Evolutionary conservation across 805 yeast genomes (phyloP).

Genomic region (Limtongia smithiae): DNA sequence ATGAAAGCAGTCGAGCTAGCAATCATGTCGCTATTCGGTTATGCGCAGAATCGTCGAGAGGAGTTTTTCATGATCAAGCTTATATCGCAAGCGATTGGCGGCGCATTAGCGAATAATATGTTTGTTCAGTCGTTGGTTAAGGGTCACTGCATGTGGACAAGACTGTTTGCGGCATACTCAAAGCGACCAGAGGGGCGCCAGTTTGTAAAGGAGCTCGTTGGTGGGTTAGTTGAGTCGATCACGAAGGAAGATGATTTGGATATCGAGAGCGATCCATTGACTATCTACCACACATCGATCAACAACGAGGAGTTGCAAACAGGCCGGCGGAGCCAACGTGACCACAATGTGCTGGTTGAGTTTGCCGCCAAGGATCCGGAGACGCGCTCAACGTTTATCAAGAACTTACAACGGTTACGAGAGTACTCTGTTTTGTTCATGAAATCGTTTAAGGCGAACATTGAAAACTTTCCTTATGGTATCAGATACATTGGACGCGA

Average conservation of each 20-base stretch:
- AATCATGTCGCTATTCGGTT: conserved; percentile 38
- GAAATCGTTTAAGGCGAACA: conserved; percentile 46
- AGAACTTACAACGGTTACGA: conserved; percentile 69
- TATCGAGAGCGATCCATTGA: conserved; percentile 77
- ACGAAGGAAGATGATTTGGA: conserved; percentile 44
- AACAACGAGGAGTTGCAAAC: conserved; percentile 37
- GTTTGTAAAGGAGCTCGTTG: conserved; percentile 38
- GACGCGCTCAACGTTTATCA: conserved; percentile 67
- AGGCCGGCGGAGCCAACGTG: conserved; percentile 39
- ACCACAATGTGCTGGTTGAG: conserved; percentile 49
- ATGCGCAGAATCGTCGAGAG: conserved; percentile 55
- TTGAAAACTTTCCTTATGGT: conserved; percentile 50
- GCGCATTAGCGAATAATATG: conserved; percentile 29
- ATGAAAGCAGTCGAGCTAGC: conserved; percentile 35
- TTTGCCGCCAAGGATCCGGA: conserved; percentile 74
- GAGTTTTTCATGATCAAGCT: conserved; percentile 63
- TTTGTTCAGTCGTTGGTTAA: conserved; percentile 30
- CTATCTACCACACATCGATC: conserved; percentile 32
- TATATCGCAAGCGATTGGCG: conserved; percentile 40
- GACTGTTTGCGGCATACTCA: conserved; percentile 42
- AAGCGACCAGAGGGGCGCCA: conserved; percentile 38
- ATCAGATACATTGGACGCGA: conserved; percentile 54
- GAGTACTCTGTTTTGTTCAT: conserved; percentile 64
- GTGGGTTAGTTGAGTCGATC: conserved; percentile 41
- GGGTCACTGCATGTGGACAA: conserved; percentile 43